These are phyloP conservation scores for Phycomyces nitens DNA, from an alignment of 192 early-diverging fungal genomes.

Conservation along the genomic window DNA sequence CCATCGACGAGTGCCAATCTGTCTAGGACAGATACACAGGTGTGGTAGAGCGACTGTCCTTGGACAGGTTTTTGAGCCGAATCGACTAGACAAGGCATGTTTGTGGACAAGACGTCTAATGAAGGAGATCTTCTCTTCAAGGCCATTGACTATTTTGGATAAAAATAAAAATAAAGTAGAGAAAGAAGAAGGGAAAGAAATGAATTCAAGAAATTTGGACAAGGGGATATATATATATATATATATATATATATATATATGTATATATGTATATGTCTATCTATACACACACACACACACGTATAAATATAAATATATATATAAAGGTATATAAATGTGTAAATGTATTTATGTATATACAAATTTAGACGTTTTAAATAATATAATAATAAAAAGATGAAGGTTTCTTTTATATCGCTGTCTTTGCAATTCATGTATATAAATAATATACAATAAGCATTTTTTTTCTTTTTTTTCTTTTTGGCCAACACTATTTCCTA, in stretches of 20 bases:
- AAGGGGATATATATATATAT: neutral
- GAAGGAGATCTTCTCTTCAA: conserved; percentile 15
- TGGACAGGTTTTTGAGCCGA: conserved; percentile 30
- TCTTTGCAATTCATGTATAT: too few species aligned
- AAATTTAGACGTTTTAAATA: too few species aligned
- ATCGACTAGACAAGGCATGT: conserved; percentile 26
- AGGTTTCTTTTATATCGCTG: too few species aligned
- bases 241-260: neutral
- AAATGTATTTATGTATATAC: too few species aligned
- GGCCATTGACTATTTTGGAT: conserved; percentile 17
- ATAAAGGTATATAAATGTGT: neutral
- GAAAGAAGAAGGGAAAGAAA: conserved; percentile 9
- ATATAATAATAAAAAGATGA: too few species aligned
- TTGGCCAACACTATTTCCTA: too few species aligned
- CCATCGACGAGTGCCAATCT: conserved; percentile 69
- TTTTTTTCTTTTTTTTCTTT: neutral
- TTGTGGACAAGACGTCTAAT: conserved; percentile 22
- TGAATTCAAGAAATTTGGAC: neutral
- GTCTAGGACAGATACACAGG: conserved; percentile 64
- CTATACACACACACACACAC: neutral
- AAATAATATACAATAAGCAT: too few species aligned
- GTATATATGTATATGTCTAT: neutral
- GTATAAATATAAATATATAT: neutral
- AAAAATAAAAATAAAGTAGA: neutral
- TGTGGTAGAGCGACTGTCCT: conserved; percentile 65